phyloP scores from a whole-genome alignment of 2,329 filamentous ascomycete genomes.

The Talaromyces verruculosus region DNA sequence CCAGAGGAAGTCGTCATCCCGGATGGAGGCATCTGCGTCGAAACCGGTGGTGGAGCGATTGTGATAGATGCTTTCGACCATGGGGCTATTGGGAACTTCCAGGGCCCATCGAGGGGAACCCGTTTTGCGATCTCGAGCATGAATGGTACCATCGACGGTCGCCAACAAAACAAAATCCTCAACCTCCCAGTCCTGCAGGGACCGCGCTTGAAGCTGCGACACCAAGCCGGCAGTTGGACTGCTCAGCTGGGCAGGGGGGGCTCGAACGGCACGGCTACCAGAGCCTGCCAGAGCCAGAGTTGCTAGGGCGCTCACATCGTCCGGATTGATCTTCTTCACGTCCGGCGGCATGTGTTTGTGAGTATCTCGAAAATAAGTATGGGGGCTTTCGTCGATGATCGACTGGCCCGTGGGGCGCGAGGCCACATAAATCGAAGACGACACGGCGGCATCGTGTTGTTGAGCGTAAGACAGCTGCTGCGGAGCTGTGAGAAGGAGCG shows the following conservation, averaged over 20 bases:
- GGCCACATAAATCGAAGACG: conserved; percentile 17
- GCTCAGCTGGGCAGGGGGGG: conserved; percentile 75
- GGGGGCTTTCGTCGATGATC: conserved; percentile 23
- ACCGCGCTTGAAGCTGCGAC: conserved; percentile 91
- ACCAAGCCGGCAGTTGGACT: conserved; percentile 65
- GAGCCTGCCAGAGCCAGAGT: conserved; percentile 89
- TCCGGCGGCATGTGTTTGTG: conserved; percentile 28
- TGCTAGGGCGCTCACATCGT: conserved; percentile 89
- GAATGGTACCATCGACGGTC: conserved; percentile 97
- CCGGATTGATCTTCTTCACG: conserved; percentile 34
- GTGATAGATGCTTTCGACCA: conserved; percentile 87
- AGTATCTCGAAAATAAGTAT: conserved; percentile 25
- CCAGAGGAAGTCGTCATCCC: conserved; percentile 85
- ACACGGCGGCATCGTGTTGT: conserved; percentile 19
- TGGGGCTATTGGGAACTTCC: conserved; percentile 72
- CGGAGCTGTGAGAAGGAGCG: conserved; percentile 58
- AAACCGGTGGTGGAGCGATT: conserved; percentile 55
- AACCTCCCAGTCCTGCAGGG: conserved; percentile 98
- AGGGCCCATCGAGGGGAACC: conserved; percentile 84
- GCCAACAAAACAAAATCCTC: conserved; percentile 99
- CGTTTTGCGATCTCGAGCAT: conserved; percentile 84
- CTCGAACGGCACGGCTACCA: conserved; percentile 75
- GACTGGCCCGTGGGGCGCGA: conserved; percentile 27
- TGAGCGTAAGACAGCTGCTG: conserved; percentile 55
- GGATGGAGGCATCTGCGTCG: conserved; percentile 52